Base-by-base conservation (phyloP, 2,329 filamentous ascomycete species). In the Penicillium sp. region DNA sequence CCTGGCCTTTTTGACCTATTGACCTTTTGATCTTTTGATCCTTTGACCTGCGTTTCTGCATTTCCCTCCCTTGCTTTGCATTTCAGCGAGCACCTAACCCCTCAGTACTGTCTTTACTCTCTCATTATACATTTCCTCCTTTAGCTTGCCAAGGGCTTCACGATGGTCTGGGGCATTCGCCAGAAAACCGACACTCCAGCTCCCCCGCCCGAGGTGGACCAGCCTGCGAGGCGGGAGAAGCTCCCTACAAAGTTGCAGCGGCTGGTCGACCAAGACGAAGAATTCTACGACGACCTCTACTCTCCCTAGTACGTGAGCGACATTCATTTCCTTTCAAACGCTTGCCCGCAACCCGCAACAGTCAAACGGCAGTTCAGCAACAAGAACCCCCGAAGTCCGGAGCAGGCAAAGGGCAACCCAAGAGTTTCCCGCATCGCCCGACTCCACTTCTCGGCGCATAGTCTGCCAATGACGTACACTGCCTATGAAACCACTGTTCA, bases 281-380 rank as follows among this genome's bases (percentile, higher is more conserved):
- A 84, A 63, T 85, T 90, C 63, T 89, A 89, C 71, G 88, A 91
- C 53, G 83, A 89, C 53, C 72, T 95, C 33, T 86, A 88, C 57
- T 86, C 91, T 51, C 88, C 90, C 73, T 86, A 87, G 89, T 92
- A 81, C 57, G 87, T 81, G 28, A 30, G 35, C 35, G 9, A 18
- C 9, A 11, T 36, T 11, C 16, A 36, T 28, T 28, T 4, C 8
- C 3, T 5, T 33, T 16, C 33, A 36, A 38, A 38, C 4, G 1
- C 35, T 6, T 28, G 28, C 28, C 16, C 35, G 3, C 18, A 36
- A 16, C 28, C 16, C 35, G 3, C 18, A 36, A 16, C 33, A 38
- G 18, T 9, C 35, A 6, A 28, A 10, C 9, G 5, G 36, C 27
- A 22, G 38, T 40, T 11, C 20, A 25, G 11, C 38, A 25, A 8